Percentiles rank a stretch among this genome's conserved stretches.
Conservation (phyloP, 2,329 filamentous ascomycete genomes). For the Colletotrichum destructivum region DNA sequence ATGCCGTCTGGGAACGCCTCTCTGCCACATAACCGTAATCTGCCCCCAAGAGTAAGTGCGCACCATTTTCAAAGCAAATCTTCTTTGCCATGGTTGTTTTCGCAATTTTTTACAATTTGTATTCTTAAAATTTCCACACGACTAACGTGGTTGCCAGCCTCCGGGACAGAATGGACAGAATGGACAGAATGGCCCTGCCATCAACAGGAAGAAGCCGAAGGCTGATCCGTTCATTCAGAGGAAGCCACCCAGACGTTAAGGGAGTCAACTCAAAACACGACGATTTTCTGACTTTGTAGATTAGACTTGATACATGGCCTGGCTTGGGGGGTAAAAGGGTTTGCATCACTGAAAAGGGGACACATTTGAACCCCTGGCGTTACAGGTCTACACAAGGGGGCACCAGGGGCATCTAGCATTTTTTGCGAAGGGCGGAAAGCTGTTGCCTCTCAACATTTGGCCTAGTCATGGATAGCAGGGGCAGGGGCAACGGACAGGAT, state of each 20-base stretch:
- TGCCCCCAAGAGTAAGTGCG: constrained; percentile 33
- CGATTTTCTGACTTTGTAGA: constrained; percentile 36
- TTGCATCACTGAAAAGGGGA: constrained; percentile 32
- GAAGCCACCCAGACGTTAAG: constrained; percentile 48
- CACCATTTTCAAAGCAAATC: too few relatives aligned
- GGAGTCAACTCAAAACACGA: background rate
- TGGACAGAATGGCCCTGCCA: constrained; percentile 35
- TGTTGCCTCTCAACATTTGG: constrained; percentile 25
- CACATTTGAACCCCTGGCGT: constrained; percentile 35
- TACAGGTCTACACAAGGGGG: constrained; percentile 34
- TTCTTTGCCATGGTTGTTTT: too few relatives aligned
- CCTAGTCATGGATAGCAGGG: constrained; percentile 17
- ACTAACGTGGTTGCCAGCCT: constrained; percentile 29
- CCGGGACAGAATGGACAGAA: constrained; percentile 32
- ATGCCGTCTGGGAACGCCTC: constrained; percentile 29
- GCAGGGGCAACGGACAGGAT: constrained; percentile 7
- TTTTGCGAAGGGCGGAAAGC: constrained; percentile 16
- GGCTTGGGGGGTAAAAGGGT: constrained; percentile 7
- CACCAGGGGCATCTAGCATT: constrained; percentile 10
- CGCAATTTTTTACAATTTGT: too few relatives aligned
- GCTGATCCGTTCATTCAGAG: constrained; percentile 62
- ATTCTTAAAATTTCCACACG: background rate
- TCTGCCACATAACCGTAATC: constrained; percentile 20
- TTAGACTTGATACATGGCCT: constrained; percentile 29
- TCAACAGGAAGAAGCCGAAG: constrained; percentile 57